Evolutionary conservation across 2,329 filamentous ascomycete species (phyloP), one percentile per base, ranked within the genome.

Genomic region (Exophiala xenobiotica): DNA sequence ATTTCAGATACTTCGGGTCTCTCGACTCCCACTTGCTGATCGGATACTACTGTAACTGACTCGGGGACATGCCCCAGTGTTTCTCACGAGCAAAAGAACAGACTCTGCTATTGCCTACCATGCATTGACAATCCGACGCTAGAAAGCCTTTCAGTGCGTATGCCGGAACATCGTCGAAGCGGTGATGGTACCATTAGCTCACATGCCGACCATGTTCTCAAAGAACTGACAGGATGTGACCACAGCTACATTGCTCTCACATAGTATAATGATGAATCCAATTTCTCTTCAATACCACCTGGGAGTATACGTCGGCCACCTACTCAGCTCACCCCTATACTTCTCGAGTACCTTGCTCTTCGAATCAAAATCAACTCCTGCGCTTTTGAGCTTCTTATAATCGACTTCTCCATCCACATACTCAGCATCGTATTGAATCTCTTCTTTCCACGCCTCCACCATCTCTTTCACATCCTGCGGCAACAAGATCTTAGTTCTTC

Each of bases 331-430:
- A 11, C 12, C n/a, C 29, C 43, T n/a, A 46, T 49, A 56, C 39
- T 33, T 42, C n/a, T 49, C 42, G 9, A 61, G 11, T 1, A 51
- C 49, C 4, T 29, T 14, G 43, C 53, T 57, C 11, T 47, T 45
- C 6, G 52, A 49, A 38, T 49, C 53, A 23, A 61, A 61, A 46
- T 61, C 59, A 20, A 61, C 57, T n/a, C 49, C 51, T 3, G 39
- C 50, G 29, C 54, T 58, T 3, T 39, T 52, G 18, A 61, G 26
- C 33, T 56, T 61, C 49, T 57, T 61, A 26, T 61, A 47, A 41
- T 61, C 57, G 9, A 61, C 57, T 24, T 56, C 55, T 1, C 59
- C 59, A 5, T 58, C 50, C 11, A 61, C 52, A 40, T 54, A 61
- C n/a, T 58, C 55, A n/a, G 59, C 57, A 11, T 41, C 53, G 42